These are phyloP conservation scores for Aspergillus hiratsukae DNA, from an alignment of 2,329 filamentous ascomycete species.

Conservation along the genomic window DNA sequence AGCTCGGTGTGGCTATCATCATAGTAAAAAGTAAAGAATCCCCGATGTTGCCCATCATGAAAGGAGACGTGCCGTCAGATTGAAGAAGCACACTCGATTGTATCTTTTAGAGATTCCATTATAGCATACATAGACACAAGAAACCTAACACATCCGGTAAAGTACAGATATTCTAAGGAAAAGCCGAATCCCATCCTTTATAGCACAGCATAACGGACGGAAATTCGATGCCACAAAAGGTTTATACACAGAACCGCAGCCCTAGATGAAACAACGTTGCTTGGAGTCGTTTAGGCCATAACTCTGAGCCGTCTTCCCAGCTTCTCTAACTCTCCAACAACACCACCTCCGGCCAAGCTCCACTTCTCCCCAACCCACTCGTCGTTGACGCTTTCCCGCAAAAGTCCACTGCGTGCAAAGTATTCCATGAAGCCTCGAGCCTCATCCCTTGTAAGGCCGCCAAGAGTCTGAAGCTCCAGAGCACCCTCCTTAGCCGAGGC, in stretches of 20 bases:
- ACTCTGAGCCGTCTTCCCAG: conserved; percentile 47
- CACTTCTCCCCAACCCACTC: conserved; percentile 73
- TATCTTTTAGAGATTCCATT: conserved; percentile 21
- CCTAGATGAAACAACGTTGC: background rate
- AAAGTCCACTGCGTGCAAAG: conserved; percentile 79
- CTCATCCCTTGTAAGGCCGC: conserved; percentile 69
- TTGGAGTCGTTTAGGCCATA: conserved; percentile 10
- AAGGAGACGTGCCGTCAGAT: background rate
- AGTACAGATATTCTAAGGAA: conserved; percentile 26
- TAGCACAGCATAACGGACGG: conserved; percentile 14
- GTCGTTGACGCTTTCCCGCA: conserved; percentile 67
- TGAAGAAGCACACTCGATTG: background rate
- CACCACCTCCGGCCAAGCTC: conserved; percentile 73
- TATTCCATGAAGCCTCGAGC: conserved; percentile 83
- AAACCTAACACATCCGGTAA: conserved; percentile 24
- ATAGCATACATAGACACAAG: conserved; percentile 30
- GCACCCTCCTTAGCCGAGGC: conserved; percentile 24
- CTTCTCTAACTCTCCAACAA: conserved; percentile 81
- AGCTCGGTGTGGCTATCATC: background rate
- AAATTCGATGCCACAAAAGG: background rate
- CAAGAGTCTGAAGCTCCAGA: conserved; percentile 52
- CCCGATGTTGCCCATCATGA: background rate
- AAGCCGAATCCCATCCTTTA: conserved; percentile 21
- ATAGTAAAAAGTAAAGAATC: background rate
- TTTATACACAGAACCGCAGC: background rate